Base-by-base conservation (phyloP, 257 asterid genomes). In the Scutellaria baicalensis region DNA sequence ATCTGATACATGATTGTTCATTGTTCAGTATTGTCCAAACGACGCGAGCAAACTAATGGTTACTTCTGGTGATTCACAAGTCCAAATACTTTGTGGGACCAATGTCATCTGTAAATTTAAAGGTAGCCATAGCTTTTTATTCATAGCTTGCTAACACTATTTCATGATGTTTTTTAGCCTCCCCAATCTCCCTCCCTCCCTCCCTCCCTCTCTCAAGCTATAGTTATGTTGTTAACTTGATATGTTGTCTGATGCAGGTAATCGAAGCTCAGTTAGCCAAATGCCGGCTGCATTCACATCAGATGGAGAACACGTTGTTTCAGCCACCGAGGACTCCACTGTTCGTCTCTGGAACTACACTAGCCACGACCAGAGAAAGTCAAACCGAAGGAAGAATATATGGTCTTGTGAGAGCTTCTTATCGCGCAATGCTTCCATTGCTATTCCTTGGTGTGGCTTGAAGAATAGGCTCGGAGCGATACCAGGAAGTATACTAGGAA, bases 41-140 rank as follows among this genome's bases (percentile, higher is more conserved):
- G 97, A 91, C 56, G 55, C 59, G n/a, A 88, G 83, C 79, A 93
- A 91, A 82, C 83, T 93, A 23, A 82, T 93, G 95, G 96, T 90
- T 57, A 88, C 95, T 54, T 87, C 85, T 69, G 96, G 95, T 3
- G 96, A 90, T 78, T 86, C 97, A 0, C 90, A 85, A 82, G 87
- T 93, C 56, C 87, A 82, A 51, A 81, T 91, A 57, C 85, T 93
- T 31, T 69, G 82, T 27, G 96, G 96, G 39, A 59, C 91, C 42
- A 80, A 79, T 39, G 35, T 93, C 56, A 52, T 89, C 74, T 80
- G 91, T 80, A 93, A 90, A 82, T 85, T 90, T 72, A 91, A 86
- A 80, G 97, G 97, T 86, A 56, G 33, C 5, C 33, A 27, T 27
- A 27, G 4, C 56, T 31, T 35, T 45, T 27, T n/a, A 51, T 31